Percentiles rank a stretch among this genome's conserved stretches.
Evolutionary conservation across 768 basidiomycete genomes (phyloP).

Genomic region (Panellus pusillus): DNA sequence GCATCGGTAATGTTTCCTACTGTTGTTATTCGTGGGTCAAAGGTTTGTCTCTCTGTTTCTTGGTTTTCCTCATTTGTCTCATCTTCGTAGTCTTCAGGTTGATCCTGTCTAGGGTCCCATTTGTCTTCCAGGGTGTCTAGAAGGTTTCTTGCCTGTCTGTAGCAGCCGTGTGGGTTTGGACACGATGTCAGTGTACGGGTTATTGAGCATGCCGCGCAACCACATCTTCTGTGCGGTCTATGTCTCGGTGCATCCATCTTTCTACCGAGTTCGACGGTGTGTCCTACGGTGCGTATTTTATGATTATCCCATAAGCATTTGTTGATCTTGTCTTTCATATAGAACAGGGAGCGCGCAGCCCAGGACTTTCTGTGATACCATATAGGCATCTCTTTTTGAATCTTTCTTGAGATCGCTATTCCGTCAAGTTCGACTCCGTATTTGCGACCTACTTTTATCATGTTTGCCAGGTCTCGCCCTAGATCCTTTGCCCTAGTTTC

Average conservation of each 20-base stretch:
- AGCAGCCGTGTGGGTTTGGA: constrained; percentile 9
- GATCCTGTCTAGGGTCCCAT: constrained; percentile 6
- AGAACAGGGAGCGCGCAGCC: background rate
- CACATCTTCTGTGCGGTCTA: background rate
- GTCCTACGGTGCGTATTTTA: background rate
- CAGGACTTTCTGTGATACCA: background rate
- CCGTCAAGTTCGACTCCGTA: background rate
- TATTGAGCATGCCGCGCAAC: background rate
- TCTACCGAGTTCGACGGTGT: background rate
- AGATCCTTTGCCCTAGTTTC: background rate
- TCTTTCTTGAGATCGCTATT: background rate
- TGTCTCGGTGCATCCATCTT: background rate
- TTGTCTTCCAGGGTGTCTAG: constrained; percentile 1
- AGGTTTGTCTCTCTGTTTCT: background rate
- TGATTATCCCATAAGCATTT: constrained; percentile 3
- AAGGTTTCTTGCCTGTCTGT: background rate
- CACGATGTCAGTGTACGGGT: background rate
- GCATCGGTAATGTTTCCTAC: too few relatives aligned
- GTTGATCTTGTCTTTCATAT: background rate
- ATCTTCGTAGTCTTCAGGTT: constrained; percentile 12
- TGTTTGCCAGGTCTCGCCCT: background rate
- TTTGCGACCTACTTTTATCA: background rate
- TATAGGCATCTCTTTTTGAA: background rate
- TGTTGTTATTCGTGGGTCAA: too few relatives aligned
- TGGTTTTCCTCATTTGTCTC: background rate